Conservation (phyloP, 768 basidiomycete species). For the Multifurca ochricompacta region DNA sequence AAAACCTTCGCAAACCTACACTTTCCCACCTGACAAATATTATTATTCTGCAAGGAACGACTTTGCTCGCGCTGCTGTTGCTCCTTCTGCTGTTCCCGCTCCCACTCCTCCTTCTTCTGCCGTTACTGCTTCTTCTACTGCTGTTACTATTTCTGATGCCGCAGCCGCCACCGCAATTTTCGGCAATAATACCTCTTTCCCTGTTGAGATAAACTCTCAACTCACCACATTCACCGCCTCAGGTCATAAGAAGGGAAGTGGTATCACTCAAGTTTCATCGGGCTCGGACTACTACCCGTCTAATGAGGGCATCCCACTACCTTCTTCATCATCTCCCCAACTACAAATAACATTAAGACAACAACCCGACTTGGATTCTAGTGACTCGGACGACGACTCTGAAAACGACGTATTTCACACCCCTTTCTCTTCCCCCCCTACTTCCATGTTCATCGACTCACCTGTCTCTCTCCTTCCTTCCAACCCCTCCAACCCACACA, state of each 20-base stretch:
- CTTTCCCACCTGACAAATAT: slow-evolving; percentile 7
- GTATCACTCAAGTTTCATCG: background rate
- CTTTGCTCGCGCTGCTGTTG: slow-evolving; percentile 6
- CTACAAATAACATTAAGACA: slow-evolving; percentile 1
- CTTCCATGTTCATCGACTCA: slow-evolving; percentile 12
- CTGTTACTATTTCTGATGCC: background rate
- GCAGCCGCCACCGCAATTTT: background rate
- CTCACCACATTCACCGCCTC: background rate
- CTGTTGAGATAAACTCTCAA: background rate
- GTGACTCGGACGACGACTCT: background rate
- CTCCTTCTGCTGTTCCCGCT: background rate
- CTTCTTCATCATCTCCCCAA: background rate
- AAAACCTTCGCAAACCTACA: slow-evolving; percentile 13
- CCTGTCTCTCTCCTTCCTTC: slow-evolving; percentile 4
- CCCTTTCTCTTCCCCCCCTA: slow-evolving; percentile 20
- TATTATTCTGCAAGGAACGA: slow-evolving; percentile 12
- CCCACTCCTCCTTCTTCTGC: background rate
- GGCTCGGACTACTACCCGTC: background rate
- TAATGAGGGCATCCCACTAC: background rate
- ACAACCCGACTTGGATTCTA: slow-evolving; percentile 3
- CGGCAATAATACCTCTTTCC: too few relatives aligned
- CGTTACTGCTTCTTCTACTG: background rate
- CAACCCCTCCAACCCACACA: background rate
- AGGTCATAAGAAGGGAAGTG: background rate
- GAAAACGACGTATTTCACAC: slow-evolving; percentile 16